Base-by-base conservation (phyloP, 2,329 filamentous ascomycete species). In the Beauveria sp. region DNA sequence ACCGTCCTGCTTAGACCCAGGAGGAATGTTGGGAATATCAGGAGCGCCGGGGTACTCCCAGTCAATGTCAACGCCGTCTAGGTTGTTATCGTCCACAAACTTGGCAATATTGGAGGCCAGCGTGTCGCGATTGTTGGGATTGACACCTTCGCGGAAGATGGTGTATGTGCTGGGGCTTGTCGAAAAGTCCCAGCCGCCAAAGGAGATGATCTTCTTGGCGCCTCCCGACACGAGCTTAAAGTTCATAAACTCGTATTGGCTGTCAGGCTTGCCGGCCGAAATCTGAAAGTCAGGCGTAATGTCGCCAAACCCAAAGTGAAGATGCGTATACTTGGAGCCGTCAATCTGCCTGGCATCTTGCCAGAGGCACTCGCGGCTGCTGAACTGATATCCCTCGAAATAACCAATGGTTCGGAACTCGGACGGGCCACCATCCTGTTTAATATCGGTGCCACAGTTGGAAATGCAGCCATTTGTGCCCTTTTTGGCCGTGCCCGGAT, bases 151-250 rank as follows among this genome's bases (percentile, higher is more conserved):
- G 0, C 76, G 69, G 58, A 79, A 71, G 28, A 76, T 74, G 22
- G 30, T 14, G 61, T 71, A 76, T 0, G 74, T 77, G 18, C 44
- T 63, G 0, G 67, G 62, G 14, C 70, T 67, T 0, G 75, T 78
- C 0, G 72, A 76, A 62, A 75, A 78, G 1, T 64, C 67, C 78
- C 77, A 80, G 12, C 78, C 77, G 10, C 78, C 77, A 64, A 80
- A 74, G 0, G 74, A 72, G 1, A 80, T 6, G 30, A 79, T 73
- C 12, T 66, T 68, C 62, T 76, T 74, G 4, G 69, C 37, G 2
- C 65, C 65, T 14, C 34, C 34, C 34, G 34, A 37, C 34, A 37
- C 34, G 16, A 37, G 34, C 34, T 37, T 37, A 37, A 37, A 37
- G 12, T 37, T 37, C 34, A 37, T 37, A 37, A 37, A 37, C 34